Conservation (phyloP, 2,329 filamentous ascomycete species). For the Thyridium curvatum region DNA sequence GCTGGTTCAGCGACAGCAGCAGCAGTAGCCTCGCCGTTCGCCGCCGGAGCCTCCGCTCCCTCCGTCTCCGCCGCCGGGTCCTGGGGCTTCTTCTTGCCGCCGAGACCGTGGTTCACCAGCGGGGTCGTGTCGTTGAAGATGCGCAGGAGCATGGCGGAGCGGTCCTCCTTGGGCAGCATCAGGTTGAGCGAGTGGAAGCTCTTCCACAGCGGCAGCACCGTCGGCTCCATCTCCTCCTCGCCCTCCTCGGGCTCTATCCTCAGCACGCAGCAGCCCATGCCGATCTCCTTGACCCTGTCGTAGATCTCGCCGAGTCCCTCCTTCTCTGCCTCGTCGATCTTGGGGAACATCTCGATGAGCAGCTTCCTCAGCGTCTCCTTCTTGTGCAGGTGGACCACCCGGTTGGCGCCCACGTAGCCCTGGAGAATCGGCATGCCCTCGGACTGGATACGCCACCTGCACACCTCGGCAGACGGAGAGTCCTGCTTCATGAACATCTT, state of each 20-base stretch:
- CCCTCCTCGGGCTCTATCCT: constrained; percentile 69
- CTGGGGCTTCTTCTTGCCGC: constrained; percentile 5
- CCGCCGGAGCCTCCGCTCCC: constrained; percentile 5
- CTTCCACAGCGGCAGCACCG: constrained; percentile 91
- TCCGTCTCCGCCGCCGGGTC: constrained; percentile 5
- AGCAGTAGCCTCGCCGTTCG: constrained; percentile 4
- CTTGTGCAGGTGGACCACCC: constrained; percentile 68
- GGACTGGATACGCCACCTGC: constrained; percentile 90
- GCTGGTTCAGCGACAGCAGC: constrained; percentile 2
- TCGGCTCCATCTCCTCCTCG: constrained; percentile 59
- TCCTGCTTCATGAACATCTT: constrained; percentile 99
- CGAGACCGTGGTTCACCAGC: constrained; percentile 62
- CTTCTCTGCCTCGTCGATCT: constrained; percentile 70
- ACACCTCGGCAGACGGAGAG: constrained; percentile 77
- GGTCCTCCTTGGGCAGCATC: constrained; percentile 97
- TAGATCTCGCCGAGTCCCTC: constrained; percentile 80
- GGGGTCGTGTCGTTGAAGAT: constrained; percentile 87
- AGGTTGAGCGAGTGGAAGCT: constrained; percentile 88
- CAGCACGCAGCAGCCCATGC: constrained; percentile 89
- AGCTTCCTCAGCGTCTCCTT: constrained; percentile 76
- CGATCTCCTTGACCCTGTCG: constrained; percentile 69
- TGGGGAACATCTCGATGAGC: constrained; percentile 95
- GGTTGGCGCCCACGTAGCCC: constrained; percentile 75
- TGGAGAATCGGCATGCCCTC: constrained; percentile 90
- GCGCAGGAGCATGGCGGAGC: constrained; percentile 83